Evolutionary conservation across 1,284 basidiomycete genomes (phyloP).

Genomic region (Thelephora terrestris): DNA sequence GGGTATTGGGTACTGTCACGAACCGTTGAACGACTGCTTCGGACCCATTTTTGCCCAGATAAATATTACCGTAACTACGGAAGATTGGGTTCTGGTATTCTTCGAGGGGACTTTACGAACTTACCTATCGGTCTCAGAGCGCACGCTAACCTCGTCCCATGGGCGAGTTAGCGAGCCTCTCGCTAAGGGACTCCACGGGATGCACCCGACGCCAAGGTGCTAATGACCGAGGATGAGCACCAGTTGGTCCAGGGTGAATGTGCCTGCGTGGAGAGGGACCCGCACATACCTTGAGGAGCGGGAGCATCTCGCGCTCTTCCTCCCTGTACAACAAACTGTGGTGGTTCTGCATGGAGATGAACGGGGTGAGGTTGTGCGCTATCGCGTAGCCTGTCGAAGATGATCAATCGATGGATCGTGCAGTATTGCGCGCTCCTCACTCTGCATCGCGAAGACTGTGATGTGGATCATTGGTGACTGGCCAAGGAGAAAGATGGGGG

Average conservation of each 20-base stretch:
- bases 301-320: constrained; percentile 38
- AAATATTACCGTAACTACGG: constrained; percentile 16
- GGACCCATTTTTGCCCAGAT: constrained; percentile 17
- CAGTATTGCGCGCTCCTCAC: constrained; percentile 10
- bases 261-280: neutral
- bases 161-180: constrained; percentile 24
- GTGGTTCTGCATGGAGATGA: constrained; percentile 44
- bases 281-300: constrained; percentile 17
- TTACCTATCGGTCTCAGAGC: constrained; percentile 12
- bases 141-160: constrained; percentile 12
- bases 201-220: constrained; percentile 26
- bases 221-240: neutral
- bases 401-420: neutral
- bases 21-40: constrained; percentile 25
- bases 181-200: constrained; percentile 29
- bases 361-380: constrained; percentile 32
- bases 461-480: neutral
- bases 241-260: too few species aligned
- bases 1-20: constrained; percentile 2
- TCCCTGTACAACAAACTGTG: constrained; percentile 31
- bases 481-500: neutral
- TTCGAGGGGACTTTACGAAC: neutral
- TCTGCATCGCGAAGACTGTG: constrained; percentile 29
- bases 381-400: constrained; percentile 20
- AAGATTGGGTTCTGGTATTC: neutral